phyloP scores from a whole-genome alignment of 805 yeast species.

The Candida loeiensis region DNA sequence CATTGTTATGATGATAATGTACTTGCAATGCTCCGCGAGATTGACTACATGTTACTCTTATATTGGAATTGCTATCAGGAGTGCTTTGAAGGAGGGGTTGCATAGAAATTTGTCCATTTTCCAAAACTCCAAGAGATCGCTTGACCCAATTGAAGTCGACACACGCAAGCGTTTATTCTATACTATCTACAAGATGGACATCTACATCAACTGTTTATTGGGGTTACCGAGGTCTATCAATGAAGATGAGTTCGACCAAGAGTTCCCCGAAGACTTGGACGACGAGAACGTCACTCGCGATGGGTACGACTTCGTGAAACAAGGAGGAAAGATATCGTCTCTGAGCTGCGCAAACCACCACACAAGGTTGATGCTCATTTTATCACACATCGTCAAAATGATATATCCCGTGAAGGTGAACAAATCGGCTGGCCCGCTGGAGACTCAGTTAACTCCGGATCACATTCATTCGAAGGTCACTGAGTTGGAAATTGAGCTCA shows the following conservation, averaged over 20 bases:
- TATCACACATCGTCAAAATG: conserved; percentile 66
- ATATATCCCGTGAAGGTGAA: conserved; percentile 67
- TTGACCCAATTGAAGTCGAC: conserved; percentile 76
- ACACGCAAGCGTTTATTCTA: conserved; percentile 82
- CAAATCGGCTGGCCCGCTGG: conserved; percentile 6
- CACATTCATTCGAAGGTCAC: conserved; percentile 48
- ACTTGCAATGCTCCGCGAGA: conserved; percentile 84
- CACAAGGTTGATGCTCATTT: conserved; percentile 66
- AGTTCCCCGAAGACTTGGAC: conserved; percentile 77
- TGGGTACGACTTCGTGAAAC: conserved; percentile 48
- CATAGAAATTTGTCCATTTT: conserved; percentile 62
- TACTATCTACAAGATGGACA: conserved; percentile 88
- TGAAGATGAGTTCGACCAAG: conserved; percentile 83
- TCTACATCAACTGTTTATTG: conserved; percentile 80
- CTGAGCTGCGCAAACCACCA: conserved; percentile 84
- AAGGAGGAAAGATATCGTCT: conserved; percentile 57
- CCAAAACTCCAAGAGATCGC: conserved; percentile 46
- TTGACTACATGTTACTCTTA: conserved; percentile 84
- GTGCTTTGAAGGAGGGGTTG: conserved; percentile 78
- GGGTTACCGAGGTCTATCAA: conserved; percentile 79
- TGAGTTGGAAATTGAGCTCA: conserved; percentile 63
- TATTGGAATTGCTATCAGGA: conserved; percentile 81
- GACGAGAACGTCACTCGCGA: conserved; percentile 77
- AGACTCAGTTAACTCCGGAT: conserved; percentile 24
- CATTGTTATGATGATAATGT: conserved; percentile 78